phyloP scores from a whole-genome alignment of 805 yeast genomes.

The Hanseniaspora nectarophila region DNA sequence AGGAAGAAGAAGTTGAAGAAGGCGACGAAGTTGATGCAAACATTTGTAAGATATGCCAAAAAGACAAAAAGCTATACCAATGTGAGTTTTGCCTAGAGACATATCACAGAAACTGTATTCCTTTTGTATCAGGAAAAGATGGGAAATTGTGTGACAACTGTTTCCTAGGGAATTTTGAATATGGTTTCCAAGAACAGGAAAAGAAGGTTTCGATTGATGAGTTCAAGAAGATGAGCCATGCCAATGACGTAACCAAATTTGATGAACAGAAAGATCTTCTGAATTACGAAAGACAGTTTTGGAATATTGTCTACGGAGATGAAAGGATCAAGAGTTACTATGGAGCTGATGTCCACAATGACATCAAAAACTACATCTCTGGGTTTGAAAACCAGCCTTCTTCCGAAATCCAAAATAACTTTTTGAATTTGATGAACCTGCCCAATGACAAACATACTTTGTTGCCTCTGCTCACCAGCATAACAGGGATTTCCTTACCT shows the following conservation, averaged over 20 bases:
- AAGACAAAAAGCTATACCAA: slow-evolving; percentile 1
- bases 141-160: slow-evolving; percentile 79
- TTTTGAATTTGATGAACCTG: slow-evolving; percentile 63
- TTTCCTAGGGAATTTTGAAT: slow-evolving; percentile 74
- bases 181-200: slow-evolving; percentile 69
- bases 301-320: slow-evolving; percentile 41
- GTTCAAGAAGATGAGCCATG: slow-evolving; percentile 45
- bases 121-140: background rate
- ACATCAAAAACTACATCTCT: slow-evolving; percentile 29
- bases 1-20: background rate
- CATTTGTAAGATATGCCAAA: background rate
- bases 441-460: slow-evolving; percentile 62
- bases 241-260: slow-evolving; percentile 36
- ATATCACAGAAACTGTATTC: slow-evolving; percentile 12
- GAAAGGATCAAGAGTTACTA: slow-evolving; percentile 54
- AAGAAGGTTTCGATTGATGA: slow-evolving; percentile 44
- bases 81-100: slow-evolving; percentile 9
- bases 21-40: background rate
- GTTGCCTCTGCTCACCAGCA: slow-evolving; percentile 51
- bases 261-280: slow-evolving; percentile 30
- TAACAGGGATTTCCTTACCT: slow-evolving; percentile 90
- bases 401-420: slow-evolving; percentile 34
- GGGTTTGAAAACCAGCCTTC: slow-evolving; percentile 44
- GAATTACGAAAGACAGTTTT: slow-evolving; percentile 50
- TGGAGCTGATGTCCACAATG: slow-evolving; percentile 74